A percentile compares a stretch with the other conserved stretches of the same genome.
These are phyloP conservation scores for Zea mays DNA, from an alignment of 176 grass and related monocot genomes.

Conservation along the genomic window DNA sequence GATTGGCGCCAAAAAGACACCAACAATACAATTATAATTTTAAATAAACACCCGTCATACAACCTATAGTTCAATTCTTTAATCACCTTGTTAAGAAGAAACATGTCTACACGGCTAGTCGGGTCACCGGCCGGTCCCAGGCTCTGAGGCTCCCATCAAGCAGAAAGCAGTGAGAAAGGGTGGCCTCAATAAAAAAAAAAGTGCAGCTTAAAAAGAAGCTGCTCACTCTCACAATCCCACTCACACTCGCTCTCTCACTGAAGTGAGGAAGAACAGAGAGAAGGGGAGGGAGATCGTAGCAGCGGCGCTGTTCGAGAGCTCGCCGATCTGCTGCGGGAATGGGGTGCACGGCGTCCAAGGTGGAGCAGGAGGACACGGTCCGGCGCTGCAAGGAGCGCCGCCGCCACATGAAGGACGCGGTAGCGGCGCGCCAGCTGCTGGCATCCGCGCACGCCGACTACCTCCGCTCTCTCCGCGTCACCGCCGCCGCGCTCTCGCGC, in stretches of 20 bases:
- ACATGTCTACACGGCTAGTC: neutral
- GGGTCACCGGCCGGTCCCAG: neutral
- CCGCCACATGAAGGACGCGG: constrained; percentile 81
- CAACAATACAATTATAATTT: too few species aligned
- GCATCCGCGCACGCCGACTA: constrained; percentile 92
- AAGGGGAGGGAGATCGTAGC: constrained; percentile 5
- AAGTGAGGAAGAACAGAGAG: constrained; percentile 31
- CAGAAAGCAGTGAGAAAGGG: constrained; percentile 25
- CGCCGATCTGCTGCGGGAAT: constrained; percentile 45
- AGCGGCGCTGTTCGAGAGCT: neutral
- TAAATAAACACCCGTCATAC: too few species aligned
- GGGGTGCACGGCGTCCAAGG: constrained; percentile 86
- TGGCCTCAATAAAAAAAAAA: neutral
- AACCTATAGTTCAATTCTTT: constrained; percentile 11
- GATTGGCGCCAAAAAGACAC: too few species aligned
- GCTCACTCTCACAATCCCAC: constrained; percentile 41
- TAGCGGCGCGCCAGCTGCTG: constrained; percentile 76
- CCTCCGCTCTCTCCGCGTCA: constrained; percentile 78
- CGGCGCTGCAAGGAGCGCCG: constrained; percentile 98
- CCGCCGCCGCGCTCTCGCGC: constrained; percentile 68
- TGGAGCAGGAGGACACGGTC: constrained; percentile 97
- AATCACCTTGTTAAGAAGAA: neutral
- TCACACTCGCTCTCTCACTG: constrained; percentile 3
- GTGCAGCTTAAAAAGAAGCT: constrained; percentile 11
- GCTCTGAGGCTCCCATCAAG: constrained; percentile 10